Evolutionary conservation across 2,329 filamentous ascomycete species (phyloP), one percentile per base, ranked within the genome.

Genomic region (Plectosphaerella cucumerina): DNA sequence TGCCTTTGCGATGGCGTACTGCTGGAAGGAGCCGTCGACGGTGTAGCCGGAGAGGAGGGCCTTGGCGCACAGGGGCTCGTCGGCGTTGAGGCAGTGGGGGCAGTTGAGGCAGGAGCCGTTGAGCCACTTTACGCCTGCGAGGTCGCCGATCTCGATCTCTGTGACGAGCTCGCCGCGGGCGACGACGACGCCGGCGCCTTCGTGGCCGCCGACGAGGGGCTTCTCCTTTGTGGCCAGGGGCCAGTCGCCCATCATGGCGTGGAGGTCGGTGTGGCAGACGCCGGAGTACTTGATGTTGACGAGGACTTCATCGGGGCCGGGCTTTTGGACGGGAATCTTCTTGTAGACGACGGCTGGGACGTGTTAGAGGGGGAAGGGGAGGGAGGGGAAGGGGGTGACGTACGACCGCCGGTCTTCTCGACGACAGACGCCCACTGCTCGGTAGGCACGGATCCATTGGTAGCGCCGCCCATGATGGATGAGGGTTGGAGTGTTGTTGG

Each of bases 391-490:
- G 12, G 3, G 37, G 43, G 48, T 37, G 20, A 74, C 81, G 64
- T 76, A 76, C 85, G 82, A 50, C 85, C 86, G 60, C 89, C 90
- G 51, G 80, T 85, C 78, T 90, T 82, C 72, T 96, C 89, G 62
- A 94, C 78, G 60, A 97, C 89, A 72, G 94, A 89, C 48, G 93
- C 93, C 90, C 87, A 95, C 77, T 97, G 93, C 70, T 85, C 85
- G 47, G 79, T 82, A 53, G 93, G 93, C 64, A 97, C 50, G 15
- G 35, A 39, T n/a, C 15, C 35, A 6, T 18, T 82, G 50, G 53
- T 35, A 31, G 55, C 48, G 46, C 59, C 51, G 47, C 64, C 56
- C 66, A 69, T 66, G 35, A 37, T 37, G 35, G 15, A n/a, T 60
- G 59, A 49, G 52, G 14, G 35, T 6, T 37, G 35, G 15, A 14